These are phyloP conservation scores for Durio zibethinus DNA, from an alignment of 345 rosid species.

Conservation along the genomic window DNA sequence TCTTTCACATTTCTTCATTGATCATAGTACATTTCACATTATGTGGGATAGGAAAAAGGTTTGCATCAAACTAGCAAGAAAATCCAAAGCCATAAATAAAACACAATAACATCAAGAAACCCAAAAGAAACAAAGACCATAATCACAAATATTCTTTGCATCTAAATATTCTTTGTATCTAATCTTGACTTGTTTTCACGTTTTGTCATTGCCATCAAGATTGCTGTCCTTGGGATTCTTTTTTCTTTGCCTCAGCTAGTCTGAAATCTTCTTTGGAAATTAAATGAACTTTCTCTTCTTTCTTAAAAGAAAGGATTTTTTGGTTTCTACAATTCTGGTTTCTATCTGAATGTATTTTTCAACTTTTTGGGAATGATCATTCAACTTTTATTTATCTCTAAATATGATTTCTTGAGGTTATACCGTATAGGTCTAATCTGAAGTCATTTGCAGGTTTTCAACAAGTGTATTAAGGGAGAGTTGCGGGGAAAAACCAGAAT, in stretches of 20 bases:
- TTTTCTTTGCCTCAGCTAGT: not conserved
- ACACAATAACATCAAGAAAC: not conserved
- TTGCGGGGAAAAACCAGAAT: too few species aligned
- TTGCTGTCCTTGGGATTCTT: not conserved
- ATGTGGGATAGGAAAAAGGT: not conserved
- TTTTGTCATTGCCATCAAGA: not conserved
- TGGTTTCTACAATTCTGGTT: too few species aligned
- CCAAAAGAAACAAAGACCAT: not conserved
- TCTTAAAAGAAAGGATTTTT: not conserved
- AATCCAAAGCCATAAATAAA: not conserved
- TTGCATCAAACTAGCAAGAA: not conserved
- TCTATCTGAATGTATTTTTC: not conserved
- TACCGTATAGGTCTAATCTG: conserved; percentile 9
- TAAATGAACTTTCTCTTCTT: not conserved
- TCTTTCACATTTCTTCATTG: not conserved
- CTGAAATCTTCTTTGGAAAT: not conserved
- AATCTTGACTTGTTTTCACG: not conserved
- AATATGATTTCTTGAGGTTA: not conserved
- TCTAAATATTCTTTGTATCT: too few species aligned
- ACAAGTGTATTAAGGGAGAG: too few species aligned
- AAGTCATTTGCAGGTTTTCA: too few species aligned
- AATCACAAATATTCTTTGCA: not conserved
- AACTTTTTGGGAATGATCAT: not conserved
- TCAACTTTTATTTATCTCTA: not conserved
- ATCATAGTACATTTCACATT: not conserved